Evolutionary conservation across 2,329 filamentous ascomycete species (phyloP), one percentile per base, ranked within the genome.

Genomic region (Penicillium expansum): DNA sequence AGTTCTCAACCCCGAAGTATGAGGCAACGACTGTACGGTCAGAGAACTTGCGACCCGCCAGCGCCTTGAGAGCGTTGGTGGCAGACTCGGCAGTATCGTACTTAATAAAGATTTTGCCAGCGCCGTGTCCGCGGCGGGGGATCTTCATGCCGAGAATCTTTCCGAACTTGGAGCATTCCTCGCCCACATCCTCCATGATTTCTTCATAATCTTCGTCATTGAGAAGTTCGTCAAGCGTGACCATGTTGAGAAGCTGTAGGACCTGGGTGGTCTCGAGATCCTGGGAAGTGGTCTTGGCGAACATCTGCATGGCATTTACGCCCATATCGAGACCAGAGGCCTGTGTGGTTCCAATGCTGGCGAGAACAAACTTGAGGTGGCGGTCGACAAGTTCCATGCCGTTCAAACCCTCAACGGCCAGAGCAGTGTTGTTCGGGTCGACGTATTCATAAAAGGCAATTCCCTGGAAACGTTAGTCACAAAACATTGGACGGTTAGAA

Each of bases 61-160:
- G 80, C n/a, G 91, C 88, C 68, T 88, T 87, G 55, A 99, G 80
- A 8, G 94, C 95, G 69, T 90, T 92, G 61, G 89, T 88, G 20
- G 93, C 90, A 9, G 87, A 86, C 49, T 92, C 91, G 2, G 84
- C 79, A 3, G 81, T 84, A 62, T 94, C 90, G 70, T 91, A 99
- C 74, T 97, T 97, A 79, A 99, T 88, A 72, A 88, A 99, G 65
- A 99, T 97, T 82, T 97, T 99, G 72, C 94, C 94, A 22, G 99
- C 92, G 45, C 94, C 94, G 30, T 91, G 85, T 22, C 85, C 86
- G 2, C 94, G 93, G 58, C 94, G 85, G 5, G 94, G 94, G 57
- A 99, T 88, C 80, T 99, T 99, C 75, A 97, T 80, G n/a, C 92
- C 90, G 41, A 92, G 63, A 29, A 99, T 84, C 49, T 82, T 83